Evolutionary conservation across 345 rosid species (phyloP).

Genomic region (sweet orange (Citrus sinensis)): DNA sequence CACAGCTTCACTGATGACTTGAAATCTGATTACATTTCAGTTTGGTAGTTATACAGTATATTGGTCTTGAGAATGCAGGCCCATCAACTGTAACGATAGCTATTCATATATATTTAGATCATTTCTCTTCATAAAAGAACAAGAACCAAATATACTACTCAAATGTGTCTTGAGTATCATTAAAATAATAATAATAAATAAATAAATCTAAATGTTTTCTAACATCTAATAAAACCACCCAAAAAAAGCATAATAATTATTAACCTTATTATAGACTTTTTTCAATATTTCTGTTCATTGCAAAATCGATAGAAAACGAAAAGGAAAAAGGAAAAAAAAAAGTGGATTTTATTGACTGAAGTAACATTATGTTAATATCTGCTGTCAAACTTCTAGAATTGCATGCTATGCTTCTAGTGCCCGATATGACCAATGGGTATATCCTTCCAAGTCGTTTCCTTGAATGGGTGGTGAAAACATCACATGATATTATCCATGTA

Average conservation of each 20-base stretch:
- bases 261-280: not conserved
- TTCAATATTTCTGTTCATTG: not conserved
- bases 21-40: not conserved
- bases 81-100: not conserved
- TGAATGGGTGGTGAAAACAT: not conserved
- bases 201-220: not conserved
- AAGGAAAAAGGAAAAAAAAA: not conserved
- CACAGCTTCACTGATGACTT: not conserved
- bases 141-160: not conserved
- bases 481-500: not conserved
- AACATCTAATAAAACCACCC: not conserved
- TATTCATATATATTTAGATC: not conserved
- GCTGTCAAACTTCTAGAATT: not conserved
- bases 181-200: not conserved
- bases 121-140: not conserved
- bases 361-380: not conserved
- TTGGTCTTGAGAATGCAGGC: not conserved
- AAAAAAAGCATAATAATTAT: not conserved
- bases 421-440: not conserved
- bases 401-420: not conserved
- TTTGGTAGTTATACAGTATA: not conserved
- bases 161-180: not conserved
- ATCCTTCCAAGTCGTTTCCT: not conserved
- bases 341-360: not conserved
- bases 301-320: not conserved